Conservation (phyloP, 192 early-diverging fungal species). For the Diversispora epigaea region DNA sequence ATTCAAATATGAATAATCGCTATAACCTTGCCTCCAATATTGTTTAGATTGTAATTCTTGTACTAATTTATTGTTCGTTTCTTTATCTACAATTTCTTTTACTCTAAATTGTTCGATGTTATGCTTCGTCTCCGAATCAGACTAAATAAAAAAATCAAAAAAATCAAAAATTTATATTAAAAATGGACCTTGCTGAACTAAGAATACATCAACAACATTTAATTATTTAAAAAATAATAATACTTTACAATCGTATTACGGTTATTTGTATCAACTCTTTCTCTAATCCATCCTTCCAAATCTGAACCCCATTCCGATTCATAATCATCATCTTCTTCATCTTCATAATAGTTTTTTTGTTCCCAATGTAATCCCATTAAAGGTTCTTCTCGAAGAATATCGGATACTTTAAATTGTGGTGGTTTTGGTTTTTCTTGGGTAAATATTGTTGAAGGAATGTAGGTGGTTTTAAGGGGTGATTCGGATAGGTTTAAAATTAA, state of each 20-base stretch:
- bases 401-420: background rate
- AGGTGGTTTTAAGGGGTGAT: background rate
- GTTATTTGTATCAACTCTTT: background rate
- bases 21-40: slow-evolving; percentile 32
- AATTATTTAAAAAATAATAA: background rate
- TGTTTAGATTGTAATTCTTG: slow-evolving; percentile 25
- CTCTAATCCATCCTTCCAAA: slow-evolving; percentile 21
- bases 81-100: background rate
- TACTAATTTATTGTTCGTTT: slow-evolving; percentile 27
- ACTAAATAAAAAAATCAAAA: no score
- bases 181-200: background rate
- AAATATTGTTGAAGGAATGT: background rate
- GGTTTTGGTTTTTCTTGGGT: background rate
- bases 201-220: background rate
- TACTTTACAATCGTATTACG: background rate
- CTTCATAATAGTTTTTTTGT: background rate
- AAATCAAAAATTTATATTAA: no score
- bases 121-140: background rate
- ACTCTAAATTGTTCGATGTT: background rate
- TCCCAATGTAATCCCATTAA: slow-evolving; percentile 43
- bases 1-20: background rate
- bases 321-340: slow-evolving; percentile 34
- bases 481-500: slow-evolving; percentile 3
- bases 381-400: slow-evolving; percentile 40
- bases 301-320: slow-evolving; percentile 26